Conservation (phyloP, 805 yeast genomes). For the Starmerella apis region DNA sequence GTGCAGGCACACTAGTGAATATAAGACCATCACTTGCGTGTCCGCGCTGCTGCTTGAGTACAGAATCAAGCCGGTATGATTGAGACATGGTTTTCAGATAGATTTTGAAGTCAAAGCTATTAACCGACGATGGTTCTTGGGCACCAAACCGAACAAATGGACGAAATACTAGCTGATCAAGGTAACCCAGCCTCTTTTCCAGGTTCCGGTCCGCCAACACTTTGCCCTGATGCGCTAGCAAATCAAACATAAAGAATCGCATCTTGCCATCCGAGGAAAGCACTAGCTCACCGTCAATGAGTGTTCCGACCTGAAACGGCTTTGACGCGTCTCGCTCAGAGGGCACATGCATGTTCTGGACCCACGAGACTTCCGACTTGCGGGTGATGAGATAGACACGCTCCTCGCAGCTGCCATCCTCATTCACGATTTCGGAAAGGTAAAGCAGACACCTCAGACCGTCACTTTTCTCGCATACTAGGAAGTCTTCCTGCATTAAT, state of each 20-base stretch:
- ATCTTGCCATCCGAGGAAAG: constrained; percentile 38
- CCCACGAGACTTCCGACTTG: constrained; percentile 72
- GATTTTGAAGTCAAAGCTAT: constrained; percentile 72
- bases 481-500: constrained; percentile 62
- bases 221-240: constrained; percentile 71
- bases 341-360: constrained; percentile 77
- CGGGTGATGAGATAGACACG: constrained; percentile 83
- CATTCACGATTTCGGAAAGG: constrained; percentile 44
- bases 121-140: constrained; percentile 61
- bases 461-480: constrained; percentile 92
- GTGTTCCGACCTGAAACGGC: constrained; percentile 71
- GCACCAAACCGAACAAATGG: constrained; percentile 69
- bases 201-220: constrained; percentile 57
- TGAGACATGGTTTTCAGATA: constrained; percentile 81
- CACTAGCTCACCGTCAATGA: constrained; percentile 91
- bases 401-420: constrained; percentile 48
- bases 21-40: constrained; percentile 92
- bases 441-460: constrained; percentile 78
- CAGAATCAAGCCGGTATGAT: constrained; percentile 65
- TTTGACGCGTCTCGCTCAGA: constrained; percentile 37
- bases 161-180: constrained; percentile 65
- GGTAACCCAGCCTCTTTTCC: constrained; percentile 76
- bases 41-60: constrained; percentile 59
- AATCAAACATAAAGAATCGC: constrained; percentile 81
- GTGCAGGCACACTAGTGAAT: constrained; percentile 81